Conservation (phyloP, 202 grass and related monocot species). For the Hordeum pubiflorum region DNA sequence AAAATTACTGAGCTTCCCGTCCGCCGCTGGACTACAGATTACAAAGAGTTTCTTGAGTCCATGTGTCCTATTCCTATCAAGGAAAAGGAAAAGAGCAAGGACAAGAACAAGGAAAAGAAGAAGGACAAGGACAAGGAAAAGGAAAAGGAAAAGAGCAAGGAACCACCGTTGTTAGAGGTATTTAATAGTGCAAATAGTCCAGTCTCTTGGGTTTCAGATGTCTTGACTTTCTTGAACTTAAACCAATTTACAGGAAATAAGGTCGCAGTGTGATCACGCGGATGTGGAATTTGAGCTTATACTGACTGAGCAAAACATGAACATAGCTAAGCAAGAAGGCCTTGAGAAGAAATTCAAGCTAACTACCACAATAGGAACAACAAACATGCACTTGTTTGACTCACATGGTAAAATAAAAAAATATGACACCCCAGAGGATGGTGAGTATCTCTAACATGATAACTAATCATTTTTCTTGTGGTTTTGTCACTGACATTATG, state of each 20-base stretch:
- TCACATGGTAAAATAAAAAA: constrained; percentile 60
- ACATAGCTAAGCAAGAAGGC: constrained; percentile 71
- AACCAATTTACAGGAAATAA: constrained; percentile 38
- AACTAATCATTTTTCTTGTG: background rate
- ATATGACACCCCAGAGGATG: constrained; percentile 69
- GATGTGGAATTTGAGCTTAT: constrained; percentile 53
- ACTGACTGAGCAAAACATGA: constrained; percentile 61
- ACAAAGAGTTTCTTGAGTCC: constrained; percentile 55
- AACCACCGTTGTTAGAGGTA: constrained; percentile 68
- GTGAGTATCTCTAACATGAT: constrained; percentile 28
- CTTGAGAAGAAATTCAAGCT: constrained; percentile 85
- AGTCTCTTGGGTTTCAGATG: background rate
- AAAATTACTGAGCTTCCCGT: constrained; percentile 69
- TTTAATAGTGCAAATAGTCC: background rate
- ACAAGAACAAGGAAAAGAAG: constrained; percentile 44
- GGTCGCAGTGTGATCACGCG: constrained; percentile 44
- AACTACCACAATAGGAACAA: constrained; percentile 62
- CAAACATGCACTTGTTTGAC: constrained; percentile 97
- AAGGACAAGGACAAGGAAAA: constrained; percentile 30
- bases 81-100: constrained; percentile 44
- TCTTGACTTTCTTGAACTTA: background rate
- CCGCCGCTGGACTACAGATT: constrained; percentile 75
- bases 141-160: constrained; percentile 21
- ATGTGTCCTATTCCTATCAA: constrained; percentile 13
- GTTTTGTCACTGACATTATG: background rate